Evolutionary conservation across 2,329 filamentous ascomycete species (phyloP).

Genomic region (Beauveria sp.): DNA sequence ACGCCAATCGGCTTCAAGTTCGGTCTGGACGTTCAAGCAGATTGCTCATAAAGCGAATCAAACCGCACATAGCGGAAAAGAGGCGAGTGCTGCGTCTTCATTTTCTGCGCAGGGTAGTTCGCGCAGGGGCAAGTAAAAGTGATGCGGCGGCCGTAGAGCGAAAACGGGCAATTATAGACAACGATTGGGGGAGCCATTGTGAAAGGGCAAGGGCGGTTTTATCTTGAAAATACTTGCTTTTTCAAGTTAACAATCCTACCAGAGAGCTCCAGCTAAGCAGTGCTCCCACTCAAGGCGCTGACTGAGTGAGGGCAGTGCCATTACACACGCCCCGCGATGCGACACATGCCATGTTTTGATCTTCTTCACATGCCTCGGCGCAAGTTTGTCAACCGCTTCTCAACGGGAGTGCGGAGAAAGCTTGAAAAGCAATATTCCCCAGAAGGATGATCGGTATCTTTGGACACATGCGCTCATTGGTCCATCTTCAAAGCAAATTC

Average conservation of each 20-base stretch:
- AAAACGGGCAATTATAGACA: slow-evolving; percentile 59
- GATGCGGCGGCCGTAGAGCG: slow-evolving; percentile 56
- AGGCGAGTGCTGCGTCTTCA: slow-evolving; percentile 27
- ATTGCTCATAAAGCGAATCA: slow-evolving; percentile 39
- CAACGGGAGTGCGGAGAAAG: neutral
- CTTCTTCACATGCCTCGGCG: slow-evolving; percentile 3
- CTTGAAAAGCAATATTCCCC: neutral
- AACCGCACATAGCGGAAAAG: neutral
- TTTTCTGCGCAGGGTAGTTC: slow-evolving; percentile 61
- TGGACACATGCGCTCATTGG: neutral
- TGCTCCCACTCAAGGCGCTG: too few relatives aligned
- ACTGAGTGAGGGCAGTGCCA: too few relatives aligned
- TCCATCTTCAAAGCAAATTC: neutral
- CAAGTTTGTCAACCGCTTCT: neutral
- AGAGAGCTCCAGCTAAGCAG: too few relatives aligned
- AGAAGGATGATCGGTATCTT: neutral
- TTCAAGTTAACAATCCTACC: too few relatives aligned
- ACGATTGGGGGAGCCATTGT: slow-evolving; percentile 31
- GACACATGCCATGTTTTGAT: neutral
- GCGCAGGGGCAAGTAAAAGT: slow-evolving; percentile 60
- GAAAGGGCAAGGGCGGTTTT: neutral
- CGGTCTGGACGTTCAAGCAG: slow-evolving; percentile 56
- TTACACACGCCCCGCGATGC: neutral
- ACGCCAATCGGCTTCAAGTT: slow-evolving; percentile 55
- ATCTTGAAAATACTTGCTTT: too few relatives aligned